phyloP scores from a whole-genome alignment of 2,329 filamentous ascomycete genomes.

The Amauroascus niger region DNA sequence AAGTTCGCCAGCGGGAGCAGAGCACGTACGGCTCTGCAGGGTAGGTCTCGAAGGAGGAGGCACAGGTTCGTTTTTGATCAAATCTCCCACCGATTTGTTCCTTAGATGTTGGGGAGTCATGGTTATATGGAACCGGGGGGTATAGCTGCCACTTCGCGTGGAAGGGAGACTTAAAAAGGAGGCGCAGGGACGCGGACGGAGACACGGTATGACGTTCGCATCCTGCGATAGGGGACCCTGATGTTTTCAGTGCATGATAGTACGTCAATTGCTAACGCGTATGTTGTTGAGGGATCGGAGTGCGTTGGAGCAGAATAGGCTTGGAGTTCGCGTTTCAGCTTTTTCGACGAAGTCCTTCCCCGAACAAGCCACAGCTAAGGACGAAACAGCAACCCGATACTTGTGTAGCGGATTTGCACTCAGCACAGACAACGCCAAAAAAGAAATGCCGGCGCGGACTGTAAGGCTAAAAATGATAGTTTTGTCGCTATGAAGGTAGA shows the following conservation, averaged over 20 bases:
- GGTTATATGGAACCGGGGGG: background rate
- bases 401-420: background rate
- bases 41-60: constrained; percentile 25
- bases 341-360: background rate
- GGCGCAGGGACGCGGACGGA: background rate
- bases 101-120: constrained; percentile 5
- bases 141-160: background rate
- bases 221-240: background rate
- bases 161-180: background rate
- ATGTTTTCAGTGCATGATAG: constrained; percentile 3
- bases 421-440: background rate
- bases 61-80: constrained; percentile 1
- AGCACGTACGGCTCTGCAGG: constrained; percentile 28
- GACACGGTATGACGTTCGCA: constrained; percentile 7
- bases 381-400: background rate
- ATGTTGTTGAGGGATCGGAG: constrained; percentile 1
- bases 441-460: background rate
- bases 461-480: background rate
- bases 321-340: constrained; percentile 5
- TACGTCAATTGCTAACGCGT: constrained; percentile 9
- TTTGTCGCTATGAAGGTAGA: background rate
- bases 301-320: background rate
- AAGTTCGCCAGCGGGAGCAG: constrained; percentile 27
- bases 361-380: background rate
- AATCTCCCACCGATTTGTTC: constrained; percentile 6